These are phyloP conservation scores for Boletus sp. DNA, from an alignment of 768 basidiomycete species.

Conservation along the genomic window DNA sequence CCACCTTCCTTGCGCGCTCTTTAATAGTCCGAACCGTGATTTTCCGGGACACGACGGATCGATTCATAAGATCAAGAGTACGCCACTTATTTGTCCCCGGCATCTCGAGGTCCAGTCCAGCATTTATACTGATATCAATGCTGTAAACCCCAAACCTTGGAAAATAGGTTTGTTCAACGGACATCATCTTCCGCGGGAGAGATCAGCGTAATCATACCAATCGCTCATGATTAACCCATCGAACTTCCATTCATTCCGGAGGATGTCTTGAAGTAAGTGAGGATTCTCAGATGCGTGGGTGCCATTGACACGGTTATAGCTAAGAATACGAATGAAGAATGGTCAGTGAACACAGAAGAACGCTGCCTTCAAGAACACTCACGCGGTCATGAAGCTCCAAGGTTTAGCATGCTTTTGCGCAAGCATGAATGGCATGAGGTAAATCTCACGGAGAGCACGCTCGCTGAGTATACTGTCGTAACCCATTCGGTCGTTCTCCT, in stretches of 20 bases:
- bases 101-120: slow-evolving; percentile 82
- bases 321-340: slow-evolving; percentile 24
- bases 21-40: slow-evolving; percentile 63
- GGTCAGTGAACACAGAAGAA: neutral
- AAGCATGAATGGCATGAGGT: slow-evolving; percentile 63
- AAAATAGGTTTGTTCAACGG: neutral
- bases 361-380: slow-evolving; percentile 26
- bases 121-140: slow-evolving; percentile 61
- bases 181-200: neutral
- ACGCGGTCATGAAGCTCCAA: slow-evolving; percentile 64
- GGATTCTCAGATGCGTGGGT: slow-evolving; percentile 67
- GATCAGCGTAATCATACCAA: slow-evolving; percentile 46
- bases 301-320: slow-evolving; percentile 77
- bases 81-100: slow-evolving; percentile 78
- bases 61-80: slow-evolving; percentile 61
- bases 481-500: slow-evolving; percentile 71
- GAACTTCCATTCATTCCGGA: slow-evolving; percentile 74
- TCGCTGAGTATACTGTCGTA: slow-evolving; percentile 53
- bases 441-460: slow-evolving; percentile 56
- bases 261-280: slow-evolving; percentile 55
- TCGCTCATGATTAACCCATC: slow-evolving; percentile 80
- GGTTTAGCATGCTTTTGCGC: slow-evolving; percentile 50
- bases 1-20: slow-evolving; percentile 61
- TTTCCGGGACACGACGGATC: slow-evolving; percentile 61
- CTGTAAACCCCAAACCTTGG: slow-evolving; percentile 71